These are phyloP conservation scores for Linnemannia zychae DNA, from an alignment of 192 early-diverging fungal species.

Conservation along the genomic window DNA sequence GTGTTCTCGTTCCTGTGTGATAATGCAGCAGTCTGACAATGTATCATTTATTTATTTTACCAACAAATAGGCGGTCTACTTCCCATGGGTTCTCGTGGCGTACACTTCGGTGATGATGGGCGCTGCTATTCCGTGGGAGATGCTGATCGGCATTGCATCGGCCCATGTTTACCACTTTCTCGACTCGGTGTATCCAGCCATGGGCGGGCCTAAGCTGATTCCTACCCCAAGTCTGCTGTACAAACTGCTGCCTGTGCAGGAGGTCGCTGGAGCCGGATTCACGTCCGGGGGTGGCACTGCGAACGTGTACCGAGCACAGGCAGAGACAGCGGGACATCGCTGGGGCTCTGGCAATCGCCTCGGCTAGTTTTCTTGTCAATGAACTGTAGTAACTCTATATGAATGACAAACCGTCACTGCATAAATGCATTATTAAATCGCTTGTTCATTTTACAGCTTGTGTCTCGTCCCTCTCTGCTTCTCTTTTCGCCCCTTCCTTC, in stretches of 20 bases:
- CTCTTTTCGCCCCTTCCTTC: background rate
- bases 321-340: conserved; percentile 59
- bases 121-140: conserved; percentile 59
- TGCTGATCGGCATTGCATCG: conserved; percentile 75
- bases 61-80: conserved; percentile 62
- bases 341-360: conserved; percentile 67
- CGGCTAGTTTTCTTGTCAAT: conserved; percentile 19
- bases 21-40: too few relatives aligned
- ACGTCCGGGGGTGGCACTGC: conserved; percentile 15
- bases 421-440: background rate
- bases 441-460: background rate
- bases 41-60: background rate
- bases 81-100: conserved; percentile 80
- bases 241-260: conserved; percentile 57
- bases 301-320: conserved; percentile 23
- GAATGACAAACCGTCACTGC: too few relatives aligned
- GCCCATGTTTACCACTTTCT: conserved; percentile 85
- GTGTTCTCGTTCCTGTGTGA: too few relatives aligned
- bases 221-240: conserved; percentile 75
- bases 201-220: conserved; percentile 73
- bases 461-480: background rate
- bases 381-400: too few relatives aligned
- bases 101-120: conserved; percentile 64
- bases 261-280: conserved; percentile 49
- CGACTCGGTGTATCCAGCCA: conserved; percentile 73